These are phyloP conservation scores for Obba rivulosa DNA, from an alignment of 768 basidiomycete genomes.

Conservation along the genomic window DNA sequence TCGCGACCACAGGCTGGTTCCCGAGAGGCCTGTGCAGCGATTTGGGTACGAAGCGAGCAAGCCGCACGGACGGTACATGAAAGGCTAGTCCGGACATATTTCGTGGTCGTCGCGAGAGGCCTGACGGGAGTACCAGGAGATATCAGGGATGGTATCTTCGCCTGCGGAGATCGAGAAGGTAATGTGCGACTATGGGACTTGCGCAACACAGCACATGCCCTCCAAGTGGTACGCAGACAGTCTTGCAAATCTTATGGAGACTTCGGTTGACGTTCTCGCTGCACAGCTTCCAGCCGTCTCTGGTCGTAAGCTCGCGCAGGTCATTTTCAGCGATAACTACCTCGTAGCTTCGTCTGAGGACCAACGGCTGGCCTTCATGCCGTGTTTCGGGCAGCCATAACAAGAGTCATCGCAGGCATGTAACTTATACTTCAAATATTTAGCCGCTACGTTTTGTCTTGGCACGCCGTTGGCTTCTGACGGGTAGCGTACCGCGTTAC, in stretches of 20 bases:
- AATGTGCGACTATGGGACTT: constrained; percentile 43
- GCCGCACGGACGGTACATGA: constrained; percentile 38
- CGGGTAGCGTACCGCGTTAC: no score
- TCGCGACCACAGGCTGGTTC: constrained; percentile 39
- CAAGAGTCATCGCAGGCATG: background rate
- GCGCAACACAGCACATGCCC: constrained; percentile 28
- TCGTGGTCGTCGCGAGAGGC: background rate
- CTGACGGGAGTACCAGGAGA: constrained; percentile 14
- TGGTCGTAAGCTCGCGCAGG: constrained; percentile 33
- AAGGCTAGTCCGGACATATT: constrained; percentile 29
- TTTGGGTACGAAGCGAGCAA: constrained; percentile 38
- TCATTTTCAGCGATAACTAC: constrained; percentile 28
- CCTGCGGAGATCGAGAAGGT: constrained; percentile 39
- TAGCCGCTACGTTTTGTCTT: background rate
- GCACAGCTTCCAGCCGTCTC: constrained; percentile 30
- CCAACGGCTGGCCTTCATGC: constrained; percentile 30
- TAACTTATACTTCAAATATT: background rate
- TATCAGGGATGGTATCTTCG: constrained; percentile 27
- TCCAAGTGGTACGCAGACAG: constrained; percentile 18
- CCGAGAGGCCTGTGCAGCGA: constrained; percentile 30
- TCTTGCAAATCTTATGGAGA: background rate
- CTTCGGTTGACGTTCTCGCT: background rate
- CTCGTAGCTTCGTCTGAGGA: constrained; percentile 36
- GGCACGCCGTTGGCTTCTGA: background rate
- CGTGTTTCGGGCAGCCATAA: constrained; percentile 1